Conservation (phyloP, 2,329 filamentous ascomycete genomes). For the Microsporum canis region DNA sequence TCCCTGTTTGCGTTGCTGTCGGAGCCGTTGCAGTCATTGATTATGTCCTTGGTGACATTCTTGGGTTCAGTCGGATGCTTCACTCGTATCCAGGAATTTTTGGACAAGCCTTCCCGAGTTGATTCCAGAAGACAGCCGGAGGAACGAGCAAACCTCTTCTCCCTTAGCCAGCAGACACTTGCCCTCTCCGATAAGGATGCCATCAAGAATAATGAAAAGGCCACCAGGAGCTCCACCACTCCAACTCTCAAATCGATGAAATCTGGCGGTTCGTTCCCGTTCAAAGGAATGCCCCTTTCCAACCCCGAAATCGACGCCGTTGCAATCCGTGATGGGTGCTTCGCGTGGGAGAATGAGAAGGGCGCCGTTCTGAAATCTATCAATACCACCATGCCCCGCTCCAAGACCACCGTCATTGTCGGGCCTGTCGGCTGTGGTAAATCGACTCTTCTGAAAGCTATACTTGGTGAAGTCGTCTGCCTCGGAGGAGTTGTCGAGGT, state of each 20-base stretch:
- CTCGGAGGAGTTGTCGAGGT: conserved; percentile 26
- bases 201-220: not conserved
- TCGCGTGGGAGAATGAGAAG: conserved; percentile 38
- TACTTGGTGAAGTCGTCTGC: conserved; percentile 35
- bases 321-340: conserved; percentile 35
- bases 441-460: conserved; percentile 38
- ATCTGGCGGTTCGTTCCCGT: conserved; percentile 10
- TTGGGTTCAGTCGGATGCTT: conserved; percentile 38
- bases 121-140: conserved; percentile 18
- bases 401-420: conserved; percentile 39
- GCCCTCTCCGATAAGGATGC: conserved; percentile 1
- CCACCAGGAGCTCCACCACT: conserved; percentile 1
- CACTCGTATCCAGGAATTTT: conserved; percentile 36
- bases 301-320: conserved; percentile 22
- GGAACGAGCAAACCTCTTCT: conserved; percentile 6
- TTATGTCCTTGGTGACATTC: conserved; percentile 37
- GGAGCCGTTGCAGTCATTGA: conserved; percentile 36
- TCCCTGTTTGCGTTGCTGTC: conserved; percentile 38
- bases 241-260: conserved; percentile 5
- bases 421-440: conserved; percentile 45
- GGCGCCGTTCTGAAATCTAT: conserved; percentile 33
- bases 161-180: conserved; percentile 8
- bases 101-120: conserved; percentile 25
- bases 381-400: conserved; percentile 31
- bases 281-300: conserved; percentile 10